Base-by-base conservation (phyloP, 352 stramenopile species). In the Bremia lactucae region DNA sequence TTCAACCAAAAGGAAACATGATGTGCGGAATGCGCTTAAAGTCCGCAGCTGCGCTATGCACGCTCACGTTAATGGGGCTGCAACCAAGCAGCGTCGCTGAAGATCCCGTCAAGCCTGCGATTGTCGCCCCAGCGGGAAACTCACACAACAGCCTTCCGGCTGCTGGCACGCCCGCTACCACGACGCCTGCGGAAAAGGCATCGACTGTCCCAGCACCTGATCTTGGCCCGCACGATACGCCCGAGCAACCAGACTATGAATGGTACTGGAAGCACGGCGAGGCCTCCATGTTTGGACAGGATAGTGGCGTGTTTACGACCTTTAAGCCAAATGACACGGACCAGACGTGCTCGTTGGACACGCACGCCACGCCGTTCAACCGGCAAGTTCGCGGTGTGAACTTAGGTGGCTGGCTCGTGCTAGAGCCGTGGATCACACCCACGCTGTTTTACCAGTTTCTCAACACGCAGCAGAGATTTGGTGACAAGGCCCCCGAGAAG, bases 391-490 rank as follows among this genome's bases (percentile, higher is more conserved):
- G 88, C 23, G 90, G 91, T 16, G 88, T 91, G 13, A 97, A 96
- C 57, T 66, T 98, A 4, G 94, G 94, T 23, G 90, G 92, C 13
- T 98, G 87, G 87, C 81, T 98, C 55, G 94, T 98, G n/a, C 65
- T 98, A 19, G 94, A 98, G 67, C 87, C 89, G 13, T 98, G 91
- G 91, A 94, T 98, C 59, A 97, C 90, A 18, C 94, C 94, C 19
- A 83, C 69, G 48, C 59, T 98, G 16, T 98, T 98, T 62, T 97
- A 97, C 68, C 92, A 98, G 59, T 97, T 97, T 65, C 58, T 98
- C 2, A 63, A 54, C 43, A 85, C 71, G 0, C 67, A 85, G 42
- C 70, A 88, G 41, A 60, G 58, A 15, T 83, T 68, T 42, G 72
- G 71, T 6, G 69, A 89, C 46, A 61, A 94, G 31, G 75, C 89